Evolutionary conservation across 495 filamentous ascomycete species (phyloP), one percentile per base, ranked within the genome.

Genomic region (Hypoxylon fuscum): DNA sequence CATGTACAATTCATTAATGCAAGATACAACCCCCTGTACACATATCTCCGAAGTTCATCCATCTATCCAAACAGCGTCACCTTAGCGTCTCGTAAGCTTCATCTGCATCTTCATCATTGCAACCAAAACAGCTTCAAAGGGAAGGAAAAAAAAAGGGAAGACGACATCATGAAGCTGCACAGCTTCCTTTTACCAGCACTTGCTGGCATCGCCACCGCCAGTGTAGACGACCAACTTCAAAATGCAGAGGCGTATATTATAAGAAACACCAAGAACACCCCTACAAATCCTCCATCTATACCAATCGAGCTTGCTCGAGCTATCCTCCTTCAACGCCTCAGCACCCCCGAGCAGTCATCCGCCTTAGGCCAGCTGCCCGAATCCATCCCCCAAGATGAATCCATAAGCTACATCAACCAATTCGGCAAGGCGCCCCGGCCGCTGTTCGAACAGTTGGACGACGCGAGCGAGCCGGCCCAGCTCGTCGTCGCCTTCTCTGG

Each of bases 401-500:
- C 75, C n/a, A 59, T 80, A 55, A 65, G 56, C 14, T 74, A 76
- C 38, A 61, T 82, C 42, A 76, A 74, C 14, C 58, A 65, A 40
- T 82, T 72, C 58, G 79, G 75, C 54, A 78, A 75, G 55, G 55
- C 54, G 23, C 60, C 72, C 1, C 62, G 66, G 12, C 72, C 77
- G 18, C 57, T 84, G n/a, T 83, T 83, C 43, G 58, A 67, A 22
- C 64, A 72, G 0, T 6, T 35, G 9, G 40, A 56, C 0, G 63
- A 64, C 27, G 55, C 64, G 11, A 64, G 58, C 25, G 70, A 75
- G 44, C 73, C 77, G 35, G 66, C 70, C 43, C 81, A 85, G 68
- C 73, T 85, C 10, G 70, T 84, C 9, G 68, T 85, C 47, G 66
- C 83, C 38, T 69, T 85, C 23, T 80, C 83, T 58, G 81, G 81